These are phyloP conservation scores for Rhamnella rubrinervis DNA, from an alignment of 331 rosid species.

Conservation along the genomic window DNA sequence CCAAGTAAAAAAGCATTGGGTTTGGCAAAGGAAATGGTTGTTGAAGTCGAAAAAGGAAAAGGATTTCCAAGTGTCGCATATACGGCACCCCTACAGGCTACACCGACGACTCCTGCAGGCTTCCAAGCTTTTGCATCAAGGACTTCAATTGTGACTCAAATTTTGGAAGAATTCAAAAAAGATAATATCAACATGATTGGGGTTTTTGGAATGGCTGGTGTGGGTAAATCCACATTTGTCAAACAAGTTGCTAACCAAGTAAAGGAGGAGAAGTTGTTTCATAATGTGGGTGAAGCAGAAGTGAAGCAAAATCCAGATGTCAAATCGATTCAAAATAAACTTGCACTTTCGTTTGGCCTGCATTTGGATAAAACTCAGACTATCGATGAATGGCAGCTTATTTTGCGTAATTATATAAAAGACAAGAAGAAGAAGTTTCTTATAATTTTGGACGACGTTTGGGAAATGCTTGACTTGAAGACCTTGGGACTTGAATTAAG, in stretches of 20 bases:
- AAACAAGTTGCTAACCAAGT: not conserved
- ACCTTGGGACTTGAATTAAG: not conserved
- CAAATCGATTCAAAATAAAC: not conserved
- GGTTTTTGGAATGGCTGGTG: not conserved
- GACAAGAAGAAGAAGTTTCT: not conserved
- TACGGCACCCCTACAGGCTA: not conserved
- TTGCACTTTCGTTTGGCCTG: not conserved
- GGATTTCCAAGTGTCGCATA: not conserved
- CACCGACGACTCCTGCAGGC: not conserved
- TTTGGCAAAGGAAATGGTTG: not conserved
- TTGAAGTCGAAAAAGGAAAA: not conserved
- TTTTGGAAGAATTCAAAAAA: not conserved
- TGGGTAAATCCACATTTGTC: slow-evolving; percentile 2
- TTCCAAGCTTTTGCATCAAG: not conserved
- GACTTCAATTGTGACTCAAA: not conserved
- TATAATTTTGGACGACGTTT: slow-evolving; percentile 8
- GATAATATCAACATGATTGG: not conserved
- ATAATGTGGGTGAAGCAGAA: not conserved
- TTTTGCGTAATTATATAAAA: not conserved
- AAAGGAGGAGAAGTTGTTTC: not conserved
- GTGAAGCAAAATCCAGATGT: not conserved
- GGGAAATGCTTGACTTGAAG: not conserved
- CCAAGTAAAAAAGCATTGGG: not conserved
- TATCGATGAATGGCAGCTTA: not conserved
- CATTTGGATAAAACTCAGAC: not conserved